These are phyloP conservation scores for Umbelopsis sp. DNA, from an alignment of 371 early-diverging fungal species.

Conservation along the genomic window DNA sequence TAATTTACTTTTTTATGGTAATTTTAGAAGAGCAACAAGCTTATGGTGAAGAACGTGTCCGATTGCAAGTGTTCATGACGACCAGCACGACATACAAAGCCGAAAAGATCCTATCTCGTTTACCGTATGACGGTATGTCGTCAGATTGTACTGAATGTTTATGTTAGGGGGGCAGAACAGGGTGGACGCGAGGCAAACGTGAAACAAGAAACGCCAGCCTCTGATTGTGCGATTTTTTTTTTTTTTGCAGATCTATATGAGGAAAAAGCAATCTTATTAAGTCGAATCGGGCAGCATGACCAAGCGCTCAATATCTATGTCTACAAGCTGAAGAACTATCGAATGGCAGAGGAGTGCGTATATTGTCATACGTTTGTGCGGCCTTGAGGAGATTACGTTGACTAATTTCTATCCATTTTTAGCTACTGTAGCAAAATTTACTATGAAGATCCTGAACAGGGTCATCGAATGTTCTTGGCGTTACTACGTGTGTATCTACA, in stretches of 20 bases:
- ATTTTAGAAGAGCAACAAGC: background rate
- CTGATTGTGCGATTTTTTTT: background rate
- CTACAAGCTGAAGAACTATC: constrained; percentile 72
- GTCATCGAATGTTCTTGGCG: constrained; percentile 68
- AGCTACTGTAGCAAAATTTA: constrained; percentile 79
- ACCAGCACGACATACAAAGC: constrained; percentile 74
- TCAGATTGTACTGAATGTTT: background rate
- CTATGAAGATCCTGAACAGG: constrained; percentile 50
- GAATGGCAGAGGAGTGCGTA: constrained; percentile 78
- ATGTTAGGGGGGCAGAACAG: background rate
- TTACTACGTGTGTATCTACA: constrained; percentile 66
- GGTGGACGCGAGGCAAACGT: too few species aligned
- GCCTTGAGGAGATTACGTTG: background rate
- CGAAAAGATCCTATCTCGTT: constrained; percentile 71
- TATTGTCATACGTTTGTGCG: background rate
- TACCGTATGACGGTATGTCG: constrained; percentile 70
- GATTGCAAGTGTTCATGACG: constrained; percentile 68
- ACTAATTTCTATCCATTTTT: constrained; percentile 5
- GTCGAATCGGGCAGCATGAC: constrained; percentile 83
- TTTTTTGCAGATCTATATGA: constrained; percentile 64
- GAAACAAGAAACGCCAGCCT: background rate
- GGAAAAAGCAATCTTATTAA: constrained; percentile 82
- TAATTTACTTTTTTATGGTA: background rate
- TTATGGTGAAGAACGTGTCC: constrained; percentile 27
- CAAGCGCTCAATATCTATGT: constrained; percentile 87